Evolutionary conservation across 176 grass and related monocot genomes (phyloP).

Genomic region (Chrysopogon serrulatus): DNA sequence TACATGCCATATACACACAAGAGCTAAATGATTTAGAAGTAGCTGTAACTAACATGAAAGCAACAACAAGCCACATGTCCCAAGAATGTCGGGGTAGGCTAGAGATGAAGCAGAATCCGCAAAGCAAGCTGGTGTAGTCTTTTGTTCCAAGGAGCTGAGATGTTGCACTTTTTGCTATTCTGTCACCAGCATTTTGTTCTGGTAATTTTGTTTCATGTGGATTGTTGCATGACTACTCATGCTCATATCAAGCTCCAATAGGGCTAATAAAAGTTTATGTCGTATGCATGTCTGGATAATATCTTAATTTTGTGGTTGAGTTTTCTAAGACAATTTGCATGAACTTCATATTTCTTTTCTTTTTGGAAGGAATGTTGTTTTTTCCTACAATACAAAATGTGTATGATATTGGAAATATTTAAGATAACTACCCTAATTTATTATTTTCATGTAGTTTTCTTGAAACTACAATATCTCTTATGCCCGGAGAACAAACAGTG

Average conservation of each 20-base stretch:
- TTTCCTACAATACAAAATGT: too few species aligned
- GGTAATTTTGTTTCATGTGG: background rate
- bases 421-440: background rate
- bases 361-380: background rate
- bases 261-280: background rate
- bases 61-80: background rate
- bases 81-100: background rate
- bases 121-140: background rate
- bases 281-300: background rate
- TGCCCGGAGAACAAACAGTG: background rate
- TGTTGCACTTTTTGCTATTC: conserved; percentile 2
- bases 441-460: conserved; percentile 18
- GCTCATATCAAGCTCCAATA: conserved; percentile 2
- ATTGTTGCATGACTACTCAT: background rate
- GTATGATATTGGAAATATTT: background rate
- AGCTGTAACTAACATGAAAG: background rate
- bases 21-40: conserved; percentile 2
- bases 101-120: background rate
- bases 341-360: background rate
- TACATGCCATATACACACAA: background rate
- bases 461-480: conserved; percentile 3
- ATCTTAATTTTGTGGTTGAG: background rate
- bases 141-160: background rate
- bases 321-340: conserved; percentile 3
- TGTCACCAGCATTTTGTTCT: too few species aligned